Base-by-base conservation (phyloP, 2,329 filamentous ascomycete species). In the Leptosphaerulina australis region DNA sequence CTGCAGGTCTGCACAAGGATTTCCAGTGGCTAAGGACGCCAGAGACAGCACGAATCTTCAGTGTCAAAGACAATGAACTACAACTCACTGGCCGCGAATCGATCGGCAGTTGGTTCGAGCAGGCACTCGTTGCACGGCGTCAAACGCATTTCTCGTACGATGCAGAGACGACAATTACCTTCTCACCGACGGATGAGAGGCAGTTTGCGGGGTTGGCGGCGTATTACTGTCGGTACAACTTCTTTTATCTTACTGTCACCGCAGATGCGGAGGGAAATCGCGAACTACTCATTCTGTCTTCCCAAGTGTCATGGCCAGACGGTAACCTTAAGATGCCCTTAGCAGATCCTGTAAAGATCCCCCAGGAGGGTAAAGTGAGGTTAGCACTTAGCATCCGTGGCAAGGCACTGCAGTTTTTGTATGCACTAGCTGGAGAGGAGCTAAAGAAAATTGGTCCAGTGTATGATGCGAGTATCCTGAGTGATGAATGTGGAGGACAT, bases 191-290 rank as follows among this genome's bases (percentile, higher is more conserved):
- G 0, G 83, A 86, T 59, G 83, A 85, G 72, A 76, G 83, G 9
- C 78, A 85, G 56, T 86, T 83, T 51, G 83, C 83, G 0, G 83
- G 84, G 0, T 70, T 87, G 6, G 81, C 80, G 10, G 81, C 82
- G 0, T 86, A 86, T 67, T 86, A 86, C 70, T 82, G 79, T 62
- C 81, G 83, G 3, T 86, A 76, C 71, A 86, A 86, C 68, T 86
- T 85, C 69, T 86, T 84, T 73, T 86, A 86, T 58, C 74, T 86
- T 5, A 77, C 81, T 0, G 80, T 86, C 2, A 82, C 82, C 2
- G 83, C 82, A 0, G 71, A 82, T 58, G 71, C 78, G 0, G 78
- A 83, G 44, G 82, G 83, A 0, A 72, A 80, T 53, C 77, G 83
- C 8, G 83, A 86, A 65, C 72, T 86, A 6, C 76, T 83, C 12